Conservation (phyloP, 139 green algal species). For the Asterochloris erici region DNA sequence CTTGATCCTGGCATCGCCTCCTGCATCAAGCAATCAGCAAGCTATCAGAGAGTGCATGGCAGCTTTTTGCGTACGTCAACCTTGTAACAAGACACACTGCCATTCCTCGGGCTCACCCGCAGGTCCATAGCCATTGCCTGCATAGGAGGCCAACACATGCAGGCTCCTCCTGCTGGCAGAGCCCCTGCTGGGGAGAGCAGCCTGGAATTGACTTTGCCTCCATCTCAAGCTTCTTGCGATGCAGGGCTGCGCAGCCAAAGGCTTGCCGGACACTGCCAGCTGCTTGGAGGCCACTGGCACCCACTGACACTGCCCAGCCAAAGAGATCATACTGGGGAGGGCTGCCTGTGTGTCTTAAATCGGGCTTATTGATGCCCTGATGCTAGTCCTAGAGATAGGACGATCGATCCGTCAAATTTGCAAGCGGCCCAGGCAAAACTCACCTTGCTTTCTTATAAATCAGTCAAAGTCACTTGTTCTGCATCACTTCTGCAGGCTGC, state of each 20-base stretch:
- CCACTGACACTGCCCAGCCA: background rate
- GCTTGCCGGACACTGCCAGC: no score
- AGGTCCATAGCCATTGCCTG: slow-evolving; percentile 15
- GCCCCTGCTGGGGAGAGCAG: background rate
- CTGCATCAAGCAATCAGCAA: slow-evolving; percentile 1
- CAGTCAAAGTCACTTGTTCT: no score
- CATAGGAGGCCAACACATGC: background rate
- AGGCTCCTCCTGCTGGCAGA: background rate
- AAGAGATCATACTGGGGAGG: no score
- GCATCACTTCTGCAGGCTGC: no score
- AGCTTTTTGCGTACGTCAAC: background rate
- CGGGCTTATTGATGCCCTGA: no score
- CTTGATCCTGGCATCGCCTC: slow-evolving; percentile 80
- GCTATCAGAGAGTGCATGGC: background rate
- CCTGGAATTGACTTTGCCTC: background rate
- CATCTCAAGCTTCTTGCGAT: background rate
- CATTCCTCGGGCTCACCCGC: background rate
- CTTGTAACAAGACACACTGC: no score
- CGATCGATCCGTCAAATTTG: no score
- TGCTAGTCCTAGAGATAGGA: no score
- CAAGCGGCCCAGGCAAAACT: no score
- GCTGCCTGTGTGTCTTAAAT: no score
- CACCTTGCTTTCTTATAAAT: no score
- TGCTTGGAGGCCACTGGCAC: background rate
- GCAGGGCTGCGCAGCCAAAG: no score